Evolutionary conservation across 2,329 filamentous ascomycete species (phyloP).

Genomic region (Didymella sp.): DNA sequence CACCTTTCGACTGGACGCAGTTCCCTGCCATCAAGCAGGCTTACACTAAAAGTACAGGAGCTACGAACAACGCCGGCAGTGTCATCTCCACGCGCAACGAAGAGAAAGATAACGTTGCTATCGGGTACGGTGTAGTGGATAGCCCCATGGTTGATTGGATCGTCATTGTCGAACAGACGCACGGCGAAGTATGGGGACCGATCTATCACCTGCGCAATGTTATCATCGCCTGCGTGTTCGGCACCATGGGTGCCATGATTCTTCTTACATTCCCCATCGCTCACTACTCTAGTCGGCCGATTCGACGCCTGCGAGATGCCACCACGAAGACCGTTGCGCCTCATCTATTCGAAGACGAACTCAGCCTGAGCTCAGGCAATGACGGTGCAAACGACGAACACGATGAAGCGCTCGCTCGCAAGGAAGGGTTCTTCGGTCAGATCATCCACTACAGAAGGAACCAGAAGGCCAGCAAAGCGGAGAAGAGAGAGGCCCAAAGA

Average conservation of each 20-base stretch:
- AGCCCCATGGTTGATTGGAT: slow-evolving; percentile 80
- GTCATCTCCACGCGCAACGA: slow-evolving; percentile 76
- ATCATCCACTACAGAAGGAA: slow-evolving; percentile 48
- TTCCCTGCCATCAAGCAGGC: slow-evolving; percentile 70
- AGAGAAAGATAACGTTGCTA: slow-evolving; percentile 70
- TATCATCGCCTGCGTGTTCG: slow-evolving; percentile 83
- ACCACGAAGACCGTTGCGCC: slow-evolving; percentile 76
- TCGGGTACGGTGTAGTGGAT: slow-evolving; percentile 77
- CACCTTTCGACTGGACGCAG: slow-evolving; percentile 62
- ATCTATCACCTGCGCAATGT: slow-evolving; percentile 79
- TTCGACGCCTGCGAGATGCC: slow-evolving; percentile 75
- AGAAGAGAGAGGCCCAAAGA: slow-evolving; percentile 48
- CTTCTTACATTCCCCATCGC: slow-evolving; percentile 78
- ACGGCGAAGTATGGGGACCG: slow-evolving; percentile 75
- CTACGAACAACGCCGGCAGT: slow-evolving; percentile 73
- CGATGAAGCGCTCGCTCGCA: slow-evolving; percentile 56
- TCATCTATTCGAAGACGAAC: slow-evolving; percentile 60
- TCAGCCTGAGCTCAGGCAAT: slow-evolving; percentile 48
- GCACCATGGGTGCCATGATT: slow-evolving; percentile 75
- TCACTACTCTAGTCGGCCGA: slow-evolving; percentile 81
- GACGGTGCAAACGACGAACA: slow-evolving; percentile 53
- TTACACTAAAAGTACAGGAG: slow-evolving; percentile 57
- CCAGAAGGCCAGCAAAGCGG: slow-evolving; percentile 44
- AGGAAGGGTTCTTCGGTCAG: slow-evolving; percentile 54
- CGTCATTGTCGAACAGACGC: slow-evolving; percentile 78